Evolutionary conservation across 768 basidiomycete genomes (phyloP).

Genomic region (Boletus rufocinnamomeus): DNA sequence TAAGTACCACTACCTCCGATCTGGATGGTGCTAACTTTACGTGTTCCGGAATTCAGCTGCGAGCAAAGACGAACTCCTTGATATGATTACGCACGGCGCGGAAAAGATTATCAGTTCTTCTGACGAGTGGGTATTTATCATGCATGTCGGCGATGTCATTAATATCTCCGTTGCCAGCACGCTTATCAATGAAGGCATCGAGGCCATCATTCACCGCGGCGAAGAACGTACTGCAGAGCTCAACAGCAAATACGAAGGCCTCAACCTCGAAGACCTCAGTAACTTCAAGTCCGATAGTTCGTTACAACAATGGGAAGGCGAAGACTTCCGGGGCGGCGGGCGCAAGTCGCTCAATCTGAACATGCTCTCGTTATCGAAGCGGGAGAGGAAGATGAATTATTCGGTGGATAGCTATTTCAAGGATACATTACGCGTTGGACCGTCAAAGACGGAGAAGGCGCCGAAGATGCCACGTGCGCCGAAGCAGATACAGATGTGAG

Average conservation of each 20-base stretch:
- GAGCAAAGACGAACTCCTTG: slow-evolving; percentile 93
- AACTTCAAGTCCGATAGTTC: slow-evolving; percentile 96
- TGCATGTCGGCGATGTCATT: neutral
- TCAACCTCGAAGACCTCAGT: slow-evolving; percentile 92
- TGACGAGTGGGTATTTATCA: slow-evolving; percentile 57
- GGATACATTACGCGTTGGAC: slow-evolving; percentile 80
- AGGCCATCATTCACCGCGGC: slow-evolving; percentile 87
- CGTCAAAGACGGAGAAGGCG: slow-evolving; percentile 77
- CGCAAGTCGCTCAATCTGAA: slow-evolving; percentile 74
- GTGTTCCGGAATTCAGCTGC: slow-evolving; percentile 53
- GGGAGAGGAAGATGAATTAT: slow-evolving; percentile 92
- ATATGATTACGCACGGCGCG: slow-evolving; percentile 98
- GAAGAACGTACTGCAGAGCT: slow-evolving; percentile 89
- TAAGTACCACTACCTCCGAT: slow-evolving; percentile 30
- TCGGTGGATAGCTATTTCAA: slow-evolving; percentile 96
- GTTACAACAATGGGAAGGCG: slow-evolving; percentile 94
- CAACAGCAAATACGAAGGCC: slow-evolving; percentile 87
- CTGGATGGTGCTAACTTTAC: neutral
- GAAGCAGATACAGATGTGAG: slow-evolving; percentile 83
- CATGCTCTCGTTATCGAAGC: slow-evolving; percentile 85
- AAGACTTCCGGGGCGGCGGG: slow-evolving; percentile 83
- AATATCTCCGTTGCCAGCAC: slow-evolving; percentile 43
- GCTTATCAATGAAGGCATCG: slow-evolving; percentile 87
- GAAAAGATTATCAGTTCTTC: slow-evolving; percentile 90
- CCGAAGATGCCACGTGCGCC: slow-evolving; percentile 84